These are phyloP conservation scores for Penicillium silybi DNA, from an alignment of 495 filamentous ascomycete species.

Conservation along the genomic window DNA sequence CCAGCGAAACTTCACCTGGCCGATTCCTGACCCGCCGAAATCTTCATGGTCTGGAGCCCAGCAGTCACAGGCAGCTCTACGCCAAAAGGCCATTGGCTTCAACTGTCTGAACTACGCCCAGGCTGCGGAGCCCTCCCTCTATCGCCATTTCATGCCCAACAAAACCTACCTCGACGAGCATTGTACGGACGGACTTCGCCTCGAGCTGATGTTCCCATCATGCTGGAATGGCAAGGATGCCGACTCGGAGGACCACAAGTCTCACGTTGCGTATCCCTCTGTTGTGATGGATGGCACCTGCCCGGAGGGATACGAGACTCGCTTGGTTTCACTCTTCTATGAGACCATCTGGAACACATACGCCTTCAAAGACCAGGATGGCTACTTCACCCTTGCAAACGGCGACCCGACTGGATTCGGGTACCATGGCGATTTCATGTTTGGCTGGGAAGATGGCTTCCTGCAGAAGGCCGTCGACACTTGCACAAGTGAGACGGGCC, in stretches of 20 bases:
- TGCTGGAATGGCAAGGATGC: conserved; percentile 81
- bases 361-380: conserved; percentile 59
- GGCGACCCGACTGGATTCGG: conserved; percentile 80
- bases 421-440: conserved; percentile 85
- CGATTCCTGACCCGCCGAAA: conserved; percentile 67
- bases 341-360: conserved; percentile 85
- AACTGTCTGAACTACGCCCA: conserved; percentile 79
- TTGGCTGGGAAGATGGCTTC: conserved; percentile 63
- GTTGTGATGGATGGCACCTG: conserved; percentile 73
- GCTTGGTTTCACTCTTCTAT: conserved; percentile 72
- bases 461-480: conserved; percentile 41
- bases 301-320: conserved; percentile 65
- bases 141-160: conserved; percentile 73
- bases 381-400: conserved; percentile 76
- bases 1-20: conserved; percentile 67
- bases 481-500: conserved; percentile 51
- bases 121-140: conserved; percentile 63
- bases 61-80: conserved; percentile 59
- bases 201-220: conserved; percentile 86
- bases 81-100: conserved; percentile 83
- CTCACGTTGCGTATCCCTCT: conserved; percentile 73
- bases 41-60: conserved; percentile 61
- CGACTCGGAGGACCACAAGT: conserved; percentile 58
- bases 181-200: conserved; percentile 70
- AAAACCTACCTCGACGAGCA: conserved; percentile 73